phyloP scores from a whole-genome alignment of 352 stramenopile genomes.

The Sclerospora graminicola region DNA sequence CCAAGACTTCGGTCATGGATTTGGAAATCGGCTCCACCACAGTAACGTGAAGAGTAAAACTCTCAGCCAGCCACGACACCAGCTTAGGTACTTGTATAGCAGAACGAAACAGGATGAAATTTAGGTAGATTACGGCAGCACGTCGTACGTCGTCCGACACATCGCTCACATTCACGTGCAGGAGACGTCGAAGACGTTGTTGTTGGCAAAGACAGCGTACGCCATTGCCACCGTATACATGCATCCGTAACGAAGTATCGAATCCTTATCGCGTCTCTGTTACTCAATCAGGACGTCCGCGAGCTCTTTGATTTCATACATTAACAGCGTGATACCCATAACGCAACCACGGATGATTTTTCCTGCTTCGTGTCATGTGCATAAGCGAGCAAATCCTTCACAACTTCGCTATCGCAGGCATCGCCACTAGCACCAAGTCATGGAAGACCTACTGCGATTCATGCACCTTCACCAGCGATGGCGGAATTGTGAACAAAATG shows the following conservation, averaged over 20 bases:
- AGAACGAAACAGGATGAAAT: conserved; percentile 97
- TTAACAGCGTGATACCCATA: conserved; percentile 97
- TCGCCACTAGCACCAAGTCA: conserved; percentile 91
- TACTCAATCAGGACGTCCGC: conserved; percentile 96
- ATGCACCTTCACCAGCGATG: conserved; percentile 95
- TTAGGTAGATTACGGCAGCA: conserved; percentile 94
- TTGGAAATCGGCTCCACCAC: too few relatives aligned
- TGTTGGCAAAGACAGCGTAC: conserved; percentile 96
- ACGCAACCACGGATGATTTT: conserved; percentile 99
- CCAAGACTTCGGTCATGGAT: too few relatives aligned
- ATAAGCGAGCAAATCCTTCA: conserved; percentile 95
- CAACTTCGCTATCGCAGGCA: conserved; percentile 66
- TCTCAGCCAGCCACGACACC: conserved; percentile 94
- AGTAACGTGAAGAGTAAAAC: conserved; percentile 99
- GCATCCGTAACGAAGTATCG: conserved; percentile 95
- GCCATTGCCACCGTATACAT: conserved; percentile 97
- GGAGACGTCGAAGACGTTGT: conserved; percentile 92
- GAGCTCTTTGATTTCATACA: conserved; percentile 96
- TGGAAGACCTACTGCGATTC: conserved; percentile 96
- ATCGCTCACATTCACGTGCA: conserved; percentile 98
- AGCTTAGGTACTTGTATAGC: conserved; percentile 89
- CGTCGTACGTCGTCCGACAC: conserved; percentile 98
- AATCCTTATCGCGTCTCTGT: conserved; percentile 94
- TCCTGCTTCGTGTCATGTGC: conserved; percentile 98
- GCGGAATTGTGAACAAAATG: conserved; percentile 98